Percentiles rank a stretch among this genome's conserved stretches.
phyloP scores from a whole-genome alignment of 2,329 filamentous ascomycete genomes.

The Colletotrichum phormii region DNA sequence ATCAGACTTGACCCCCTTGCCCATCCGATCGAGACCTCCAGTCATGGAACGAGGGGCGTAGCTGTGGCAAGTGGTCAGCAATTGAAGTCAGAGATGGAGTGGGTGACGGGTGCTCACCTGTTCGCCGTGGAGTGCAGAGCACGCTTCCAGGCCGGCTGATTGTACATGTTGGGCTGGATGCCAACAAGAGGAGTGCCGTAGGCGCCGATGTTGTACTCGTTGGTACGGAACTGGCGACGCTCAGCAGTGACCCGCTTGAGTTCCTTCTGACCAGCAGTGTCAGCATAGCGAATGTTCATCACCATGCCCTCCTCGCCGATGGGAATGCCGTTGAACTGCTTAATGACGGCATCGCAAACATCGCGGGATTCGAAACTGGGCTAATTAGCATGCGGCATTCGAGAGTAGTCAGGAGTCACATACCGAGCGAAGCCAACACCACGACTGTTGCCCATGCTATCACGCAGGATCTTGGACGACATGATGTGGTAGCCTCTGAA shows the following conservation, averaged over 20 bases:
- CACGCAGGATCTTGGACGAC: constrained; percentile 94
- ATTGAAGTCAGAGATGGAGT: not conserved
- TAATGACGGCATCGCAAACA: constrained; percentile 89
- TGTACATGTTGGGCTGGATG: constrained; percentile 62
- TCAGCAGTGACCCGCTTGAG: constrained; percentile 96
- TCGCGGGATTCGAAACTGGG: constrained; percentile 88
- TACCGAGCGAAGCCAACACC: constrained; percentile 98
- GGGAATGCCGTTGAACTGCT: constrained; percentile 83
- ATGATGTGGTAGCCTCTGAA: constrained; percentile 86
- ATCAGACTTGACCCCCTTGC: constrained; percentile 36
- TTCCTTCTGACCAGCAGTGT: constrained; percentile 96
- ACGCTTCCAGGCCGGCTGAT: constrained; percentile 52
- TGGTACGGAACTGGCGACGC: constrained; percentile 93
- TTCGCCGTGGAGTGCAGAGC: constrained; percentile 30
- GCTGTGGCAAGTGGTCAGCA: constrained; percentile 8
- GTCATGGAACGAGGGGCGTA: constrained; percentile 34
- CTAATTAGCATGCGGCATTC: constrained; percentile 38
- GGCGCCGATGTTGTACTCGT: constrained; percentile 87
- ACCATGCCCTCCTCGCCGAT: constrained; percentile 84
- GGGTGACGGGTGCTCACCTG: constrained; percentile 18
- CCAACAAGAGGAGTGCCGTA: constrained; percentile 73
- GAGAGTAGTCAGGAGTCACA: constrained; percentile 42
- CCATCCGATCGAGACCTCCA: constrained; percentile 34
- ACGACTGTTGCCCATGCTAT: constrained; percentile 91
- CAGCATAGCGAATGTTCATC: constrained; percentile 94